Percentiles rank a stretch among this genome's conserved stretches.
Evolutionary conservation across 1,139 yeast species (phyloP).

Genomic region (Geotrichum klebahnii): DNA sequence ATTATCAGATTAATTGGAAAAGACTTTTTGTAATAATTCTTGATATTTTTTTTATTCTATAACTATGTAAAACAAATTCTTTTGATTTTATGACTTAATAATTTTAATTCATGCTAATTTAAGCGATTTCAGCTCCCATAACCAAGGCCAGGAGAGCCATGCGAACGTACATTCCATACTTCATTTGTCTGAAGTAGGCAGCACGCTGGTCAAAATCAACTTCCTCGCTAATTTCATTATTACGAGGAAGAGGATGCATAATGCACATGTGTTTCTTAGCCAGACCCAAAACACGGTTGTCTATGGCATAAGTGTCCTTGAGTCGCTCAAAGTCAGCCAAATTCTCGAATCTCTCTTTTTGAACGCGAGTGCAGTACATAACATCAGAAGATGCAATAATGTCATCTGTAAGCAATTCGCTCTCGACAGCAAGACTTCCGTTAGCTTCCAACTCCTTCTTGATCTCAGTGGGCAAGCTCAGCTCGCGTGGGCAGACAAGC

Average conservation of each 20-base stretch:
- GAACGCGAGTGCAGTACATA: constrained; percentile 95
- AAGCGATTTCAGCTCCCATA: constrained; percentile 55
- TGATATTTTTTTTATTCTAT: background rate
- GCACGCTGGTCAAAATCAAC: constrained; percentile 99
- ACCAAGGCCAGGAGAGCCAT: constrained; percentile 99
- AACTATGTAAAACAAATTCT: background rate
- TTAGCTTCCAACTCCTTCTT: constrained; percentile 58
- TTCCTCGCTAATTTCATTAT: constrained; percentile 92
- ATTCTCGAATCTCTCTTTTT: constrained; percentile 88
- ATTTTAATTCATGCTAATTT: background rate
- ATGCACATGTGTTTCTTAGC: constrained; percentile 99
- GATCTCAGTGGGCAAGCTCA: constrained; percentile 72
- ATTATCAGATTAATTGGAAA: too few species aligned
- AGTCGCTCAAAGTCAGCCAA: constrained; percentile 75
- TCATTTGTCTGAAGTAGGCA: constrained; percentile 98
- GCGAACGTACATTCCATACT: constrained; percentile 94
- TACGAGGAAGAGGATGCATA: constrained; percentile 98
- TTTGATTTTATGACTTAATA: background rate
- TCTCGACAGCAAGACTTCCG: constrained; percentile 69
- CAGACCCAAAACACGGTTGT: constrained; percentile 80
- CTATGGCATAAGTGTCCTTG: constrained; percentile 88
- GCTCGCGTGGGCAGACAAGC: constrained; percentile 85
- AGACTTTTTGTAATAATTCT: background rate
- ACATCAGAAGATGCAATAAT: constrained; percentile 89
- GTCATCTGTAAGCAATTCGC: constrained; percentile 72